phyloP scores from a whole-genome alignment of 1,284 basidiomycete genomes.

The Tilletia caries region DNA sequence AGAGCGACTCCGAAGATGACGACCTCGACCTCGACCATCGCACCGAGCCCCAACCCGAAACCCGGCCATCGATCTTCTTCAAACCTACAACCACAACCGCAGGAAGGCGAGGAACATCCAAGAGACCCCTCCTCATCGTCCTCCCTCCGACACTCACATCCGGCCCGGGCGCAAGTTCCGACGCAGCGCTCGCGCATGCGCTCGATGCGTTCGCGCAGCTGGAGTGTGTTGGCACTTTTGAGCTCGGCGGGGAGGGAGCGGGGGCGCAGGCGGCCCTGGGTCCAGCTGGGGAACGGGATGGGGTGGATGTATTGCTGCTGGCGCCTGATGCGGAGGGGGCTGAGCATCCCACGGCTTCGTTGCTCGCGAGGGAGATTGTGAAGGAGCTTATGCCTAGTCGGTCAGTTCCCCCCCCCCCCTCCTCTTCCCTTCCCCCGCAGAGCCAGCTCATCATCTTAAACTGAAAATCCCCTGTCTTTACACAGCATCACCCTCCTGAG shows the following conservation, averaged over 20 bases:
- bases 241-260: not conserved
- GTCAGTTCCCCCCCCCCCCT: not conserved
- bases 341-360: not conserved
- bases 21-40: not conserved
- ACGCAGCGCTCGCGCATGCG: not conserved
- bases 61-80: not conserved
- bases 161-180: not conserved
- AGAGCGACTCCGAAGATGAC: conserved; percentile 8
- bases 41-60: not conserved
- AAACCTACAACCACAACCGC: not conserved
- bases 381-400: not conserved
- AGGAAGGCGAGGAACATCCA: not conserved
- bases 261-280: not conserved
- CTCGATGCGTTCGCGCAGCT: not conserved
- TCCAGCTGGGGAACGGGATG: not conserved
- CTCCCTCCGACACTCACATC: not conserved
- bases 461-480: not conserved
- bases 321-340: not conserved
- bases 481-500: not conserved
- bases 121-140: conserved; percentile 1
- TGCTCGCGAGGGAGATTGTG: not conserved
- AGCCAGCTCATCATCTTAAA: too few species aligned
- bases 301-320: not conserved
- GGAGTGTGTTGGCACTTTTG: not conserved
- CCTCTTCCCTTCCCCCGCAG: too few species aligned